Percentiles rank a stretch among this genome's conserved stretches.
These are phyloP conservation scores for Moesziomyces parantarcticus DNA, from an alignment of 1,284 basidiomycete species.

Conservation along the genomic window DNA sequence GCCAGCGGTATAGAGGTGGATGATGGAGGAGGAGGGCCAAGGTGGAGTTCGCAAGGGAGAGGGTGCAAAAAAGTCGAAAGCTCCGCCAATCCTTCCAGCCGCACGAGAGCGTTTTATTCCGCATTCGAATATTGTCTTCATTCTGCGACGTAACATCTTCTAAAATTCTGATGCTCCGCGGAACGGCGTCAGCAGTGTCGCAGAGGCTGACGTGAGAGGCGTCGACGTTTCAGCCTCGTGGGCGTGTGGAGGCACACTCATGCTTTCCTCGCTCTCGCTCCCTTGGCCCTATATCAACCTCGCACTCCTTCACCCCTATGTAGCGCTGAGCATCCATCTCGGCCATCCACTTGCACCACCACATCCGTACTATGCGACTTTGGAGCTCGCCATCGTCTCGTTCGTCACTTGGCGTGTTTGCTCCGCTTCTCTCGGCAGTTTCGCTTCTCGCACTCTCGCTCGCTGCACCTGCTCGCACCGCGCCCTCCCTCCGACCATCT, in stretches of 20 bases:
- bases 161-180: constrained; percentile 9
- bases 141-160: constrained; percentile 2
- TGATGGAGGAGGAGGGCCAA: background rate
- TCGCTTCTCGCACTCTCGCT: background rate
- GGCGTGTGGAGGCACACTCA: background rate
- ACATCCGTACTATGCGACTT: background rate
- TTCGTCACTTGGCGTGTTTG: no score
- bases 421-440: background rate
- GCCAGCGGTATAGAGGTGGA: background rate
- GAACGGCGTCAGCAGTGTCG: constrained; percentile 1
- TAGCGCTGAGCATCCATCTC: background rate
- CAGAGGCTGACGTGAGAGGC: background rate
- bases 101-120: constrained; percentile 19
- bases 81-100: constrained; percentile 22
- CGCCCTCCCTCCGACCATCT: background rate
- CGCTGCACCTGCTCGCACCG: background rate
- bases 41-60: background rate
- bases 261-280: background rate
- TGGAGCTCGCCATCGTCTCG: background rate
- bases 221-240: background rate
- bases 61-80: constrained; percentile 1
- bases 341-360: background rate
- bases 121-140: no score
- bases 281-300: background rate
- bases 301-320: background rate